Evolutionary conservation across 2,329 filamentous ascomycete genomes (phyloP).

Genomic region (Penicillium palitans): DNA sequence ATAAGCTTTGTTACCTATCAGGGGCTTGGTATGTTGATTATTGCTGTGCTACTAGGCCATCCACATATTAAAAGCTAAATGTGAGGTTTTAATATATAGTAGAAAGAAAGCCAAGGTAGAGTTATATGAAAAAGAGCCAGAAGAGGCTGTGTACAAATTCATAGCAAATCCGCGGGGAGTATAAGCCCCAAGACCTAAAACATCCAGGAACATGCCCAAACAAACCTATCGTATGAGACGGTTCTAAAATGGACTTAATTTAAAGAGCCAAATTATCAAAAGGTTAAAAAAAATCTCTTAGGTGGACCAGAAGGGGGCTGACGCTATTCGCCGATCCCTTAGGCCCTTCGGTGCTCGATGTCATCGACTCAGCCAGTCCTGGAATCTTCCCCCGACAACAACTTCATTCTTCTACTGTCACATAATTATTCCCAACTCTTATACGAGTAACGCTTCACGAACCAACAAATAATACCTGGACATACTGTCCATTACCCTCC

Average conservation of each 20-base stretch:
- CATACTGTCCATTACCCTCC: background rate
- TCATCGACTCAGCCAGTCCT: conserved; percentile 37
- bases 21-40: conserved; percentile 6
- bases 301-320: conserved; percentile 49
- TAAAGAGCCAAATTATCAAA: background rate
- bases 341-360: conserved; percentile 29
- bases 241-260: background rate
- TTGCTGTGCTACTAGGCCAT: background rate
- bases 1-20: background rate
- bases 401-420: conserved; percentile 44
- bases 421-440: conserved; percentile 5
- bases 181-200: background rate
- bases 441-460: conserved; percentile 9
- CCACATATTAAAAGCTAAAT: background rate
- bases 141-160: background rate
- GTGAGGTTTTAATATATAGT: no score
- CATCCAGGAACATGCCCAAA: background rate
- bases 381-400: conserved; percentile 24
- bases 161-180: background rate
- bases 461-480: background rate
- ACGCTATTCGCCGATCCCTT: conserved; percentile 50
- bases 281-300: background rate
- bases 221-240: background rate
- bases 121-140: background rate
- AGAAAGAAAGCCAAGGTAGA: background rate